phyloP scores from a whole-genome alignment of 805 yeast genomes.

The Myxozyma mucilagina region DNA sequence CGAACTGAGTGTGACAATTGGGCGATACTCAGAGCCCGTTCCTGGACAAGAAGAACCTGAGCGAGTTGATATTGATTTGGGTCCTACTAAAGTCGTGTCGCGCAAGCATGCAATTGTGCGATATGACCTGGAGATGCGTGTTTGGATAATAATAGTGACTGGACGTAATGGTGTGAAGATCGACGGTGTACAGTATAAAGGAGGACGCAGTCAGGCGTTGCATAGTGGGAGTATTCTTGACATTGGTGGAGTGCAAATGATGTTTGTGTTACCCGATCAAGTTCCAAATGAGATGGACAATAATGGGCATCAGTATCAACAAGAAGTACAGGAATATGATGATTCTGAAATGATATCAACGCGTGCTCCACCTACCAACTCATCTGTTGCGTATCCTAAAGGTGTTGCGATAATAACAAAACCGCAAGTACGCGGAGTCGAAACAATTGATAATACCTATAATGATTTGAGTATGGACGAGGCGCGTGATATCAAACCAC shows the following conservation, averaged over 20 bases:
- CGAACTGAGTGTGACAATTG: conserved; percentile 70
- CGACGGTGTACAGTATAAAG: conserved; percentile 58
- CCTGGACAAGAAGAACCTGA: conserved; percentile 36
- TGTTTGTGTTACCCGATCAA: conserved; percentile 89
- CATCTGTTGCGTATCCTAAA: conserved; percentile 41
- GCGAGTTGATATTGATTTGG: conserved; percentile 78
- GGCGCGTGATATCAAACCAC: conserved; percentile 91
- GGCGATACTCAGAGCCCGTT: conserved; percentile 66
- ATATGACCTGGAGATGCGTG: conserved; percentile 69
- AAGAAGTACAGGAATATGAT: conserved; percentile 13
- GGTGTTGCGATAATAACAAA: conserved; percentile 47
- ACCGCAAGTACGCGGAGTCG: conserved; percentile 44
- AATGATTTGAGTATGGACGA: conserved; percentile 77
- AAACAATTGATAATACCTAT: conserved; percentile 36
- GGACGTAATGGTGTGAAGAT: conserved; percentile 95
- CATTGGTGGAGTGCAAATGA: conserved; percentile 97
- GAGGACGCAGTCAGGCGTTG: conserved; percentile 50
- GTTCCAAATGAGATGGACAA: conserved; percentile 23
- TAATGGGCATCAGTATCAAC: conserved; percentile 1
- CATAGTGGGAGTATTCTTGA: conserved; percentile 89
- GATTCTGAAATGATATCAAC: conserved; percentile 13
- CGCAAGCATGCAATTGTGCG: conserved; percentile 84
- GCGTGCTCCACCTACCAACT: conserved; percentile 14
- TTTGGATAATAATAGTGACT: conserved; percentile 80
- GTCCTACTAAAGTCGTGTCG: conserved; percentile 96